phyloP scores from a whole-genome alignment of 371 early-diverging fungal genomes.

The Syncephalastrum sp. region DNA sequence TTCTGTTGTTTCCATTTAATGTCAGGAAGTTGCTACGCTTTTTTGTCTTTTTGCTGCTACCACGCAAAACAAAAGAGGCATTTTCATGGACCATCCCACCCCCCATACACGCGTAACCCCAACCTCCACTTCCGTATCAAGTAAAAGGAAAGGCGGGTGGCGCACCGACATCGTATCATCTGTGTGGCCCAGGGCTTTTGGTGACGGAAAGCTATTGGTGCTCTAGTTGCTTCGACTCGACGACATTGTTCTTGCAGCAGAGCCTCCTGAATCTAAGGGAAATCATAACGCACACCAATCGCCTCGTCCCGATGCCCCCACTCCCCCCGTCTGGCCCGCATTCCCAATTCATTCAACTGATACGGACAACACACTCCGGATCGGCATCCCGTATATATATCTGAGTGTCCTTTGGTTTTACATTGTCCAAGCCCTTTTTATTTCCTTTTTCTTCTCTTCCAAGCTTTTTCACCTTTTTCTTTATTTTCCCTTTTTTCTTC shows the following conservation, averaged over 20 bases:
- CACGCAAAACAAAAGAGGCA: too few species aligned
- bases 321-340: slow-evolving; percentile 9
- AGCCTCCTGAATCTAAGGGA: slow-evolving; percentile 6
- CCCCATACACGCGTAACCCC: background rate
- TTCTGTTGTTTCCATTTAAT: slow-evolving; percentile 9
- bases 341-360: slow-evolving; percentile 5
- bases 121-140: too few species aligned
- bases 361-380: slow-evolving; percentile 7
- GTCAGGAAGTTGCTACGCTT: slow-evolving; percentile 7
- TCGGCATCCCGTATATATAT: slow-evolving; percentile 6
- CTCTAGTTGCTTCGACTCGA: too few species aligned
- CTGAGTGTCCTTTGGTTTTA: background rate
- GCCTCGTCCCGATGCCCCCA: slow-evolving; percentile 7
- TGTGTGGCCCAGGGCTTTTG: too few species aligned
- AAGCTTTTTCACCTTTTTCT: slow-evolving; percentile 3
- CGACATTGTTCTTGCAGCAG: too few species aligned
- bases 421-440: background rate
- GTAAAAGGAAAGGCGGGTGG: too few species aligned
- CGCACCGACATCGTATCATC: too few species aligned
- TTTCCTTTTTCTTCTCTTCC: too few species aligned
- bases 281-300: slow-evolving; percentile 7
- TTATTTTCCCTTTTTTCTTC: background rate
- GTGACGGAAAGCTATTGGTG: too few species aligned
- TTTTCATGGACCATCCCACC: background rate
- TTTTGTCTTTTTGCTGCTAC: slow-evolving; percentile 8